A percentile compares a stretch with the other conserved stretches of the same genome.
These are phyloP conservation scores for Acidomyces sp. DNA, from an alignment of 495 filamentous ascomycete genomes.

Conservation along the genomic window DNA sequence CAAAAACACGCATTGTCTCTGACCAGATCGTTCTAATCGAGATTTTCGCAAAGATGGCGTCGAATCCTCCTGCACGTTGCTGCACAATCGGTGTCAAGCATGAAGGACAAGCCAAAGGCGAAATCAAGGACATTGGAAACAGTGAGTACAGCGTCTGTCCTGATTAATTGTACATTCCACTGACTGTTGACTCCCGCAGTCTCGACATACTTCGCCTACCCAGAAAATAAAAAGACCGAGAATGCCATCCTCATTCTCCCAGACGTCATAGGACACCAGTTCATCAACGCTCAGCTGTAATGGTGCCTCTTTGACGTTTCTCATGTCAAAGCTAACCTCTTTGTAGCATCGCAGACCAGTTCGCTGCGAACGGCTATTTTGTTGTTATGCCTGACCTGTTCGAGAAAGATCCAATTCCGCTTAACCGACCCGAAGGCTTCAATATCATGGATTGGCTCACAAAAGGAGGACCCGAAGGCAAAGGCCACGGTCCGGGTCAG, in stretches of 20 bases:
- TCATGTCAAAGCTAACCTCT: neutral
- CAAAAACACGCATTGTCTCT: no score
- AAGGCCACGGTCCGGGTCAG: conserved; percentile 40
- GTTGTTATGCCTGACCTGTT: conserved; percentile 66
- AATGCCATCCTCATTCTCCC: conserved; percentile 34
- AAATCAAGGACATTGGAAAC: conserved; percentile 30
- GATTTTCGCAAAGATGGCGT: no score
- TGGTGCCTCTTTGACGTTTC: neutral
- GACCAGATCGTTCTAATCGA: no score
- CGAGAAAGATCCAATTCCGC: conserved; percentile 52
- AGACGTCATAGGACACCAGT: conserved; percentile 43
- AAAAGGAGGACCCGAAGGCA: conserved; percentile 14
- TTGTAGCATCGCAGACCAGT: conserved; percentile 59
- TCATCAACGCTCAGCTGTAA: conserved; percentile 60
- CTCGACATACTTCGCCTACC: conserved; percentile 34
- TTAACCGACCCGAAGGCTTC: conserved; percentile 45
- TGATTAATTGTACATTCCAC: no score
- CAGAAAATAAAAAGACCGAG: conserved; percentile 28
- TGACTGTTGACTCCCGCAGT: conserved; percentile 20
- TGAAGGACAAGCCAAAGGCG: conserved; percentile 31
- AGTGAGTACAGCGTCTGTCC: no score
- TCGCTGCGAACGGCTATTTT: conserved; percentile 68
- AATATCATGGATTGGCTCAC: conserved; percentile 48
- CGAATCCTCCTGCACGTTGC: conserved; percentile 32
- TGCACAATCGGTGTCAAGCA: conserved; percentile 35